A percentile compares a stretch with the other conserved stretches of the same genome.
phyloP scores from a whole-genome alignment of 139 green algal genomes.

The Zygnema cylindricum region DNA sequence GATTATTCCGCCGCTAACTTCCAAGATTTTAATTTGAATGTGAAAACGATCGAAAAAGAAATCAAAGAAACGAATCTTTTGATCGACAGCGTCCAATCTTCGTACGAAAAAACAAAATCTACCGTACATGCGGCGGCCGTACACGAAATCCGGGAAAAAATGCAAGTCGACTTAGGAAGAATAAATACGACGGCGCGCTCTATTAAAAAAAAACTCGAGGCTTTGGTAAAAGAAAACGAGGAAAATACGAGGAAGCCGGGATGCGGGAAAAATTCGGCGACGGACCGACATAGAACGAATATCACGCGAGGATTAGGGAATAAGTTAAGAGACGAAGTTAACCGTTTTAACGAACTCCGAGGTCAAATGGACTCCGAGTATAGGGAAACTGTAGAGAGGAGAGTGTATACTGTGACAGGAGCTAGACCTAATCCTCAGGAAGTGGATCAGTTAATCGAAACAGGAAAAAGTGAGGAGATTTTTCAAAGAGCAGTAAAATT shows the following conservation, averaged over 20 bases:
- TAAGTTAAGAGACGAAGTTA: slow-evolving; percentile 94
- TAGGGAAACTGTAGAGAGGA: slow-evolving; percentile 88
- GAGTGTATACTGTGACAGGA: slow-evolving; percentile 31
- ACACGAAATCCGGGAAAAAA: background rate
- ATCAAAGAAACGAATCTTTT: background rate
- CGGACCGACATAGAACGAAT: slow-evolving; percentile 34
- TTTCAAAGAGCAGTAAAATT: background rate
- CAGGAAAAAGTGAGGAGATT: slow-evolving; percentile 22
- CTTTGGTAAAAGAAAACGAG: background rate
- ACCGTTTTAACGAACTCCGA: slow-evolving; percentile 80
- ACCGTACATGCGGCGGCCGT: background rate
- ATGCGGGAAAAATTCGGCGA: slow-evolving; percentile 11
- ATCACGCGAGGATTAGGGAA: slow-evolving; percentile 75
- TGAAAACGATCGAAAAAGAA: background rate
- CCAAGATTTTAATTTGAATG: background rate
- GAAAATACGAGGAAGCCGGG: background rate
- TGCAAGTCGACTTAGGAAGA: background rate
- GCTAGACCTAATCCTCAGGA: background rate
- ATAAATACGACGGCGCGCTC: background rate
- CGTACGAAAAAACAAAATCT: background rate
- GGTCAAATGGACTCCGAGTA: slow-evolving; percentile 77
- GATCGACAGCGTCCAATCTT: background rate
- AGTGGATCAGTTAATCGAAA: slow-evolving; percentile 8
- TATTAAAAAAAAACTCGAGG: background rate
- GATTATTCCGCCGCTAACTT: background rate